Evolutionary conservation across 306 rosid genomes (phyloP), one percentile per base, ranked within the genome.

Genomic region (Lathyrus aphaca): DNA sequence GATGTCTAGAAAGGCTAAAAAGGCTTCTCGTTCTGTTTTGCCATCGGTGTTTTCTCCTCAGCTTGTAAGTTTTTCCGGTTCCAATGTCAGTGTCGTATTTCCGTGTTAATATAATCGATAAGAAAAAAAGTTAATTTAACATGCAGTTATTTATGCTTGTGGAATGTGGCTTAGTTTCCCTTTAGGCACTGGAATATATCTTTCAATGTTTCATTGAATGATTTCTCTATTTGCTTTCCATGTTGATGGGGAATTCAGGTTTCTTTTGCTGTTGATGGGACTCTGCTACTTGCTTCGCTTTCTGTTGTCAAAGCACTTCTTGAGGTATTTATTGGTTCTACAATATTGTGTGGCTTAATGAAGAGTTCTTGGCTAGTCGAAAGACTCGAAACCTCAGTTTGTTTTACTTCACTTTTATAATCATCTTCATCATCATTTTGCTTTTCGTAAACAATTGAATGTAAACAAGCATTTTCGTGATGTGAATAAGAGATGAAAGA

Each of bases 231-330:
- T 32, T 37, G 63, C 44, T 59, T 65, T 29, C 44, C 71, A 40
- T 44, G 40, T 62, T 54, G 37, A 37, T 67, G 37, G 64, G 83
- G 38, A 62, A 67, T 72, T 72, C 82, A 88, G 95, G 95, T 86
- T 69, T 86, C 95, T 69, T 86, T 88, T 69, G 91, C 95, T 3
- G 91, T 88, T 68, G 95, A 88, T 62, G 95, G 95, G 27, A 80
- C 85, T 71, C 79, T 88, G 74, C 83, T 88, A 35, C 83, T 88
- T 83, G 91, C 89, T 78, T 75, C 87, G 44, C 85, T 88, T 51
- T 88, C 89, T 59, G 71, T 88, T 64, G 76, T 77, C 54, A 88
- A 84, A 80, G 91, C 95, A n/a, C 79, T 88, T 79, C 95, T 88
- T 73, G 89, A 88, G 95, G 95, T 88, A 83, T 60, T n/a, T 88